Evolutionary conservation across 139 green algal species (phyloP).

Genomic region (Ulvella scutata): DNA sequence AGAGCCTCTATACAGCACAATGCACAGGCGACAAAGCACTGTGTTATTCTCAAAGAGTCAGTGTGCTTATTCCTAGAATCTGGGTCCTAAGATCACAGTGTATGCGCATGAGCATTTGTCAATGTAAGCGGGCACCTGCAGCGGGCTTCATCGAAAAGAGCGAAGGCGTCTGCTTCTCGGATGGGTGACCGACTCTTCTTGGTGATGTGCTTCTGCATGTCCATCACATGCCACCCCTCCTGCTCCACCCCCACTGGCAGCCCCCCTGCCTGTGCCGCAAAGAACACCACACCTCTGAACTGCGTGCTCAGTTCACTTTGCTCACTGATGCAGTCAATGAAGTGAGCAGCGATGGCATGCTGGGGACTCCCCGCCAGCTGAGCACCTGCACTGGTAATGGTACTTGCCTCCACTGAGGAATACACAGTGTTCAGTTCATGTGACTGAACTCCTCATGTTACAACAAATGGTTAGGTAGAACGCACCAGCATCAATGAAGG

Average conservation of each 20-base stretch:
- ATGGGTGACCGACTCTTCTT: slow-evolving; percentile 14
- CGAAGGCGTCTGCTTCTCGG: slow-evolving; percentile 21
- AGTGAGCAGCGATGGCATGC: slow-evolving; percentile 9
- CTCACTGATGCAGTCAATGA: not conserved
- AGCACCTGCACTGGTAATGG: not conserved
- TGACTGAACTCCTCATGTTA: not conserved
- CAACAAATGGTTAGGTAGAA: not conserved
- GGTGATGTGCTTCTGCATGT: slow-evolving; percentile 13
- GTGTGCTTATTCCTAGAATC: too few species aligned
- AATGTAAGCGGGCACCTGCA: too few species aligned
- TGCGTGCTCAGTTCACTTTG: not conserved
- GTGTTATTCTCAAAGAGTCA: too few species aligned
- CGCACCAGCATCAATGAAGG: slow-evolving; percentile 21
- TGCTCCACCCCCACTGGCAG: slow-evolving; percentile 6
- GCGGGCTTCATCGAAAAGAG: slow-evolving; percentile 34
- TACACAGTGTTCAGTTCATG: not conserved
- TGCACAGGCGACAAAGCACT: too few species aligned
- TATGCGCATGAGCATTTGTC: too few species aligned
- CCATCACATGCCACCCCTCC: slow-evolving; percentile 14
- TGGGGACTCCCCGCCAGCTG: not conserved
- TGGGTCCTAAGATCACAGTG: too few species aligned
- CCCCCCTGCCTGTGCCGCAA: not conserved
- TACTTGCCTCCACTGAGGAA: not conserved
- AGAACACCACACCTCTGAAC: slow-evolving; percentile 24
- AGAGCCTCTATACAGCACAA: too few species aligned